Evolutionary conservation across 2,329 filamentous ascomycete species (phyloP).

Genomic region (Microdochium nivale): DNA sequence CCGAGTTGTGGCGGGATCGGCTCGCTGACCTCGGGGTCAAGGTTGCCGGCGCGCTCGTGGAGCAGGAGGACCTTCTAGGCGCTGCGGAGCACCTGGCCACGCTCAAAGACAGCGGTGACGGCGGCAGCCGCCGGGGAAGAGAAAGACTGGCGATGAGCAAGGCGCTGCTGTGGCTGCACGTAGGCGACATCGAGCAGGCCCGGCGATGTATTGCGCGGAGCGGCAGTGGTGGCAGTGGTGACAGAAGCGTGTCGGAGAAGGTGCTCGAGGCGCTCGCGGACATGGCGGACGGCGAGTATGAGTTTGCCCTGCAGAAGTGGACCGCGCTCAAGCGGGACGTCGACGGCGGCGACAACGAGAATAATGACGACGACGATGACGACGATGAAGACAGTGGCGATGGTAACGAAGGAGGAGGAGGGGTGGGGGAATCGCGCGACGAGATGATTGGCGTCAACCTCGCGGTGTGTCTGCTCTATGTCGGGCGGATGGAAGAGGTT

Average conservation of each 20-base stretch:
- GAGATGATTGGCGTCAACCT: constrained; percentile 75
- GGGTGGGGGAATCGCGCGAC: constrained; percentile 33
- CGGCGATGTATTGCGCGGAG: constrained; percentile 37
- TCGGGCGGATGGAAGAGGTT: constrained; percentile 66
- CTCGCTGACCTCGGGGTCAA: constrained; percentile 67
- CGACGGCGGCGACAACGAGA: not conserved
- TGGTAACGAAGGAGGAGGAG: not conserved
- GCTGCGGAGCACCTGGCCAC: constrained; percentile 65
- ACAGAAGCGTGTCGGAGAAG: constrained; percentile 31
- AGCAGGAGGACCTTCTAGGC: constrained; percentile 81
- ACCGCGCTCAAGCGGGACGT: constrained; percentile 6
- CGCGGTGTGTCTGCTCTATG: constrained; percentile 77
- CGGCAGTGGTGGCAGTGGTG: constrained; percentile 20
- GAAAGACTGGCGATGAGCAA: constrained; percentile 35
- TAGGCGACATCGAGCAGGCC: constrained; percentile 69
- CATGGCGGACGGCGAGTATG: constrained; percentile 71
- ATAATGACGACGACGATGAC: too few species aligned
- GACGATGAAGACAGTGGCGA: too few species aligned
- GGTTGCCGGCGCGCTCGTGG: constrained; percentile 59
- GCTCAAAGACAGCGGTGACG: constrained; percentile 33
- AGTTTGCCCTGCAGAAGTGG: constrained; percentile 56
- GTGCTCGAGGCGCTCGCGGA: constrained; percentile 61
- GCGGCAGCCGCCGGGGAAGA: not conserved
- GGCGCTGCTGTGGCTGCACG: constrained; percentile 65
- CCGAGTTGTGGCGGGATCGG: constrained; percentile 60